phyloP scores from a whole-genome alignment of 2,329 filamentous ascomycete species.

The Helminthosporium solani region DNA sequence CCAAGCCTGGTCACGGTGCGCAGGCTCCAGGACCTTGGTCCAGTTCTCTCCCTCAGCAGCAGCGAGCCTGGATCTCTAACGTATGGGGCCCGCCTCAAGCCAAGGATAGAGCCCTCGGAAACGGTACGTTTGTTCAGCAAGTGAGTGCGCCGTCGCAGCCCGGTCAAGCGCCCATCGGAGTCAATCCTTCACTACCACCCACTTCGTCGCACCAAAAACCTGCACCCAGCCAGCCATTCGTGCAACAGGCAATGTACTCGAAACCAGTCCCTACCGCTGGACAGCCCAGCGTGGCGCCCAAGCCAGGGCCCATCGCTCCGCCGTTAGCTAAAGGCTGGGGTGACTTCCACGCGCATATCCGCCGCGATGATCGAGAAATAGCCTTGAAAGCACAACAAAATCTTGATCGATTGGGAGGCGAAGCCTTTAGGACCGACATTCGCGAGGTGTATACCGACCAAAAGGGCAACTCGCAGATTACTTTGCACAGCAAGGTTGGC shows the following conservation, averaged over 20 bases:
- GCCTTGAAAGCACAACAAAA: constrained; percentile 28
- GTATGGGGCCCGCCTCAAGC: constrained; percentile 72
- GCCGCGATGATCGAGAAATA: constrained; percentile 29
- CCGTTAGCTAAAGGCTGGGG: constrained; percentile 34
- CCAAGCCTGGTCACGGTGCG: constrained; percentile 27
- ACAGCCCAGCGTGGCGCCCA: constrained; percentile 15
- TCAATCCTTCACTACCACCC: constrained; percentile 20
- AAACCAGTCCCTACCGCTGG: constrained; percentile 16
- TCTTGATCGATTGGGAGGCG: constrained; percentile 27
- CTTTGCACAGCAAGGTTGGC: constrained; percentile 27
- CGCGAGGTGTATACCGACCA: constrained; percentile 36
- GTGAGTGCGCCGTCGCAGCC: constrained; percentile 29
- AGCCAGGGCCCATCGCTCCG: constrained; percentile 33
- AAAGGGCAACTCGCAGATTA: constrained; percentile 32
- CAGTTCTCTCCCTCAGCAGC: constrained; percentile 22
- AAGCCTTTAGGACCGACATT: constrained; percentile 34
- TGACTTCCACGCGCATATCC: constrained; percentile 33
- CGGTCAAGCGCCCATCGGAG: constrained; percentile 25
- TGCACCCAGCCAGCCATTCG: constrained; percentile 18
- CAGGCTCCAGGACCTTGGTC: constrained; percentile 29
- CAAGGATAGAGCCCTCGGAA: constrained; percentile 70
- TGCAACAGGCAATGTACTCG: constrained; percentile 23
- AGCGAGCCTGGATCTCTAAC: constrained; percentile 47
- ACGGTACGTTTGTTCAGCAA: constrained; percentile 64
- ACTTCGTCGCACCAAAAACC: constrained; percentile 17